Evolutionary conservation across 176 grass and related monocot species (phyloP), one percentile per base, ranked within the genome.

Genomic region (Calamus simplicifolius): DNA sequence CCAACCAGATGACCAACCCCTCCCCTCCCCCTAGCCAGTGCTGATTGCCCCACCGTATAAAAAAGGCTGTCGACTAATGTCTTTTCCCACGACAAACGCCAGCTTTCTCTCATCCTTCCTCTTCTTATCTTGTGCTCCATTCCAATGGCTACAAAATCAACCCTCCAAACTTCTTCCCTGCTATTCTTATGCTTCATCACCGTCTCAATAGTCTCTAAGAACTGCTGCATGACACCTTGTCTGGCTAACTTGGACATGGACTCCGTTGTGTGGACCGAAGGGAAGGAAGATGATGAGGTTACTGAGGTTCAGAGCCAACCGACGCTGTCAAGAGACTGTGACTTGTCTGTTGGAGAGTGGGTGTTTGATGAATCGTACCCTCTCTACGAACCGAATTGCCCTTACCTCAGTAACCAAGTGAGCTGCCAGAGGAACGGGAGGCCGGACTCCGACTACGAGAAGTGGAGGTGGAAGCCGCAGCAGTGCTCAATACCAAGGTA

Each of bases 351-450:
- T 35, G 77, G 77, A 60, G 69, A 80, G 62, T 80, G 77, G 77
- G 69, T 80, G 30, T 80, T 71, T 25, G 77, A 80, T 73, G 16
- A 3, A 5, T 80, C 77, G 5, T 73, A 80, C 53, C 77, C 77
- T 48, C 68, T 80, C 25, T 80, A 80, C n/a, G 62, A 61, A 16
- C 49, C 69, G 8, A 59, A 13, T 28, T 80, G 77, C 77, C 77
- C 77, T 54, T 80, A 61, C 56, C 69, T 79, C 58, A 68, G 77
- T 29, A 59, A 35, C 18, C 48, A 79, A 54, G 23, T 67, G 16
- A 79, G 58, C 54, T 80, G 77, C 58, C 29, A 29, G 55, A 61
- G 16, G 6, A 80, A 80, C 8, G 77, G 77, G 25, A 58, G 77
- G 62, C 62, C 62, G 3, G 77, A 80, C 53, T 48, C 62, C 4